phyloP scores from a whole-genome alignment of 176 grass and related monocot genomes.

The Thalia dealbata region DNA sequence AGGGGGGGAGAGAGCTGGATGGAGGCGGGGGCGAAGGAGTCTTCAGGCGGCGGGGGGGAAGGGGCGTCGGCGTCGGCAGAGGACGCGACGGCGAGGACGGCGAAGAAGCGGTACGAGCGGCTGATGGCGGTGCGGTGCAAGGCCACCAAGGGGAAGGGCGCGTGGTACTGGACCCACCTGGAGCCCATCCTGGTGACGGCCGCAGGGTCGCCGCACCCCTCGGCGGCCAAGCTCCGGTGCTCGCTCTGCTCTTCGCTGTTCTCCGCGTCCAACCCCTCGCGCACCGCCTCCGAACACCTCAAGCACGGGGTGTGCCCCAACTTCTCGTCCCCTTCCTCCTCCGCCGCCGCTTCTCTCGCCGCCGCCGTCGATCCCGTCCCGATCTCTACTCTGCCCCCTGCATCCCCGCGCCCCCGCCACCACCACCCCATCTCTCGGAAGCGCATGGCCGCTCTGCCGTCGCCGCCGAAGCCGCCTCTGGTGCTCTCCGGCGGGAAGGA shows the following conservation, averaged over 20 bases:
- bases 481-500: conserved; percentile 14
- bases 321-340: not conserved
- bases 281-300: conserved; percentile 14
- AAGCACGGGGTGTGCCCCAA: conserved; percentile 10
- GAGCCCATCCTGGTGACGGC: conserved; percentile 8
- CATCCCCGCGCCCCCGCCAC: not conserved
- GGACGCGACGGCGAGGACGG: conserved; percentile 7
- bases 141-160: conserved; percentile 11
- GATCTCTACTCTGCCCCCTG: conserved; percentile 2
- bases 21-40: conserved; percentile 3
- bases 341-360: not conserved
- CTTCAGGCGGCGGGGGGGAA: not conserved
- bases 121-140: conserved; percentile 11
- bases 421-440: not conserved
- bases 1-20: not conserved
- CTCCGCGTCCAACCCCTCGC: conserved; percentile 12
- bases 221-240: conserved; percentile 15
- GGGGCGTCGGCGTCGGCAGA: not conserved
- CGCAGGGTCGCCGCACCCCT: not conserved
- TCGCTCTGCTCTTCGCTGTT: not conserved
- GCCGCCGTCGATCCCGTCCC: not conserved
- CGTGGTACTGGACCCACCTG: conserved; percentile 14
- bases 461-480: not conserved
- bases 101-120: conserved; percentile 14
- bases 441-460: not conserved